These are phyloP conservation scores for Haplosporangium gracile DNA, from an alignment of 192 early-diverging fungal genomes.

Conservation along the genomic window DNA sequence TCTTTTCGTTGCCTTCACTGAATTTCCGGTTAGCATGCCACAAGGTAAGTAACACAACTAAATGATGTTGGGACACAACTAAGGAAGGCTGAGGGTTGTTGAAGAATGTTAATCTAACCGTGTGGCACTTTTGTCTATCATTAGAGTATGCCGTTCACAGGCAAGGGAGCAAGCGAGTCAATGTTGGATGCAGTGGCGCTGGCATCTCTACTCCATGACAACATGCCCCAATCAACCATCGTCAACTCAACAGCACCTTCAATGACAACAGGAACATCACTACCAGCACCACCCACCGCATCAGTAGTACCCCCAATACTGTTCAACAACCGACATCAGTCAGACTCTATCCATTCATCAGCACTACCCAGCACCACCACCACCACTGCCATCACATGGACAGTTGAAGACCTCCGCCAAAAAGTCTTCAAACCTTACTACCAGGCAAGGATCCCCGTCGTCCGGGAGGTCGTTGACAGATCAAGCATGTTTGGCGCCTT, in stretches of 20 bases:
- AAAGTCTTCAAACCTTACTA: conserved; percentile 16
- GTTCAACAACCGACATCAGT: background rate
- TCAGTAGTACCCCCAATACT: background rate
- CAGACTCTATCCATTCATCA: too few relatives aligned
- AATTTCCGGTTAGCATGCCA: conserved; percentile 13
- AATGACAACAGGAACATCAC: background rate
- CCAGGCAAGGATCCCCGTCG: background rate
- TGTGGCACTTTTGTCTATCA: background rate
- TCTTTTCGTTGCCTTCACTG: background rate
- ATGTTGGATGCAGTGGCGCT: conserved; percentile 31
- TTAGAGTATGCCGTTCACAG: conserved; percentile 26
- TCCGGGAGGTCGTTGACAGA: conserved; percentile 12
- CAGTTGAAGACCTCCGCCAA: background rate
- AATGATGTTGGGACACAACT: too few relatives aligned
- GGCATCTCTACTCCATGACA: conserved; percentile 31
- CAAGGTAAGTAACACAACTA: conserved; percentile 15
- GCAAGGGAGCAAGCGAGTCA: conserved; percentile 28
- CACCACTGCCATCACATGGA: background rate
- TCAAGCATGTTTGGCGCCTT: conserved; percentile 10
- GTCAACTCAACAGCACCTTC: background rate
- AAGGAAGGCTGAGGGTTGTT: background rate
- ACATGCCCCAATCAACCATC: background rate
- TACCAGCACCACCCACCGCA: background rate
- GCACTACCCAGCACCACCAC: too few relatives aligned
- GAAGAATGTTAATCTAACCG: too few relatives aligned